Base-by-base conservation (phyloP, 345 rosid genomes). In the Boechera divaricarpa region DNA sequence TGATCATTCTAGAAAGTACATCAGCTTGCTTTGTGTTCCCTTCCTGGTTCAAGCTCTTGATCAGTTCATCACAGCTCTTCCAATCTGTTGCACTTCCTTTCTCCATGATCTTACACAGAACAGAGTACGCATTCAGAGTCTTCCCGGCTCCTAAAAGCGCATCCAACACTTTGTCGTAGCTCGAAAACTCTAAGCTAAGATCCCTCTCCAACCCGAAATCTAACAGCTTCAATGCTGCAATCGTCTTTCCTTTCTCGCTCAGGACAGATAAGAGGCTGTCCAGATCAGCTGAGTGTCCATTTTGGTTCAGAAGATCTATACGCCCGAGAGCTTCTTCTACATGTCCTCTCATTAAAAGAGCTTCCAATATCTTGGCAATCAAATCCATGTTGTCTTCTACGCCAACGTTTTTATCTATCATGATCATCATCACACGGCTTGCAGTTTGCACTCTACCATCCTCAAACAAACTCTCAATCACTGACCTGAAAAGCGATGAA, bases 1-100 rank as follows among this genome's bases (percentile, higher is more conserved):
- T 84, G 38, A 82, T 63, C 89, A 91, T 86, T 81, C 97, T 89
- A 15, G 96, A 88, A 42, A 91, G 89, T 66, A 89, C 83, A 84
- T 93, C 97, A 6, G 97, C 98, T 83, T 93, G 98, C 81, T 84
- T 93, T 51, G 90, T 86, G 86, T 85, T 88, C 10, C 98, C 97
- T 75, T 91, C 97, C 60, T 81, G 85, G 69, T 88, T 88, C 24
- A 93, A 96, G 82, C 88, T 88, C 81, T 79, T 81, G 74, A 91
- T 93, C 80, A 93, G 77, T 69, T 89, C 89, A 38, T 86, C 83
- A 5, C 82, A 81, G 81, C 88, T 91, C 54, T 90, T 86, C 97
- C 96, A 91, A 36, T 90, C 86, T 26, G 79, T 74, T 49, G 24
- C 67, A 51, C 90, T 89, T 69, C 96, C 96, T 83, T 87, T 91